These are phyloP conservation scores for Ostreobium quekettii DNA, from an alignment of 139 green algal genomes.

Conservation along the genomic window DNA sequence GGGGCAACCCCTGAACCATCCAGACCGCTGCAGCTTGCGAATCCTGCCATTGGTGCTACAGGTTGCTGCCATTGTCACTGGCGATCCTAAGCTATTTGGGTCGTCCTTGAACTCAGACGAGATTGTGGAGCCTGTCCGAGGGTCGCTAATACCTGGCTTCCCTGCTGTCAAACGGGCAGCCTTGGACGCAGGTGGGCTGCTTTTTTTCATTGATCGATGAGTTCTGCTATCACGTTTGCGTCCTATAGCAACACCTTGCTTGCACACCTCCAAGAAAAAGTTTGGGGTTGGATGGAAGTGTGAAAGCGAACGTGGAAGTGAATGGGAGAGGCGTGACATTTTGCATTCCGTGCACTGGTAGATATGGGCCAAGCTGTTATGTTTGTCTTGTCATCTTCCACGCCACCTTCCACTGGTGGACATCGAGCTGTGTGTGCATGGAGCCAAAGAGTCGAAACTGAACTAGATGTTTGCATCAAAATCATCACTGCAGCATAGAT, in stretches of 20 bases:
- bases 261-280: neutral
- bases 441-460: too few species aligned
- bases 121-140: slow-evolving; percentile 89
- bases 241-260: neutral
- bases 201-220: too few species aligned
- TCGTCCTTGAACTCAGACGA: slow-evolving; percentile 73
- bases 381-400: too few species aligned
- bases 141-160: slow-evolving; percentile 89
- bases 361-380: too few species aligned
- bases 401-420: too few species aligned
- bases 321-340: neutral
- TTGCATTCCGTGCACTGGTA: neutral
- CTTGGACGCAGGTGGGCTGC: slow-evolving; percentile 55
- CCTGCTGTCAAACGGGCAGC: slow-evolving; percentile 81
- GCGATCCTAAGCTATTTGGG: slow-evolving; percentile 66
- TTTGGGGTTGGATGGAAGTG: neutral
- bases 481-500: too few species aligned
- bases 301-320: neutral
- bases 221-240: neutral
- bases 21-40: too few species aligned
- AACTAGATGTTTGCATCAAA: too few species aligned
- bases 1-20: too few species aligned
- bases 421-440: too few species aligned
- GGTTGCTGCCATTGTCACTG: slow-evolving; percentile 70
- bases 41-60: slow-evolving; percentile 16